phyloP scores from a whole-genome alignment of 1,284 basidiomycete genomes.

The Fomitopsis palustris region DNA sequence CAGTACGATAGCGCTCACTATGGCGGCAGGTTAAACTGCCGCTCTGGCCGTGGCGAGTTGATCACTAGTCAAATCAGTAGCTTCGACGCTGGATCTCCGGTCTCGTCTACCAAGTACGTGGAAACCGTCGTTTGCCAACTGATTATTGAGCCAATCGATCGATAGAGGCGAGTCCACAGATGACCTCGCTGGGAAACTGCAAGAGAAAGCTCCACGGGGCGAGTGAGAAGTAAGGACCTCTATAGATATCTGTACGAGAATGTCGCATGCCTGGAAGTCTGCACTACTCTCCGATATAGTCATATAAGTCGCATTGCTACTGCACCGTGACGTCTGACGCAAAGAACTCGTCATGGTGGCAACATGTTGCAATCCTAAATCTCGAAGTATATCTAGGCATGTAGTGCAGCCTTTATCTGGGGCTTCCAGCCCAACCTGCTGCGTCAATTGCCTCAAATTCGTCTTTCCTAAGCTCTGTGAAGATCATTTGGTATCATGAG shows the following conservation, averaged over 20 bases:
- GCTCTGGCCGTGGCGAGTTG: not conserved
- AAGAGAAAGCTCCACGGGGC: not conserved
- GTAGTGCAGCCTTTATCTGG: not conserved
- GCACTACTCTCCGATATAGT: too few relatives aligned
- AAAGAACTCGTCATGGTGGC: too few relatives aligned
- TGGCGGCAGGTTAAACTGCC: not conserved
- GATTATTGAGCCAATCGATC: not conserved
- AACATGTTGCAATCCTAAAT: too few relatives aligned
- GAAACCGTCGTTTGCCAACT: not conserved
- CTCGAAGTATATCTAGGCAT: too few relatives aligned
- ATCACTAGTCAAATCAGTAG: not conserved
- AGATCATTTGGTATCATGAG: not conserved
- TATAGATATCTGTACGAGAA: too few relatives aligned
- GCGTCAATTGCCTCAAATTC: constrained; percentile 41
- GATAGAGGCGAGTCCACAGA: not conserved
- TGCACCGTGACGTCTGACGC: too few relatives aligned
- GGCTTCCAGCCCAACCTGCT: constrained; percentile 30
- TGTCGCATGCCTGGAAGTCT: too few relatives aligned
- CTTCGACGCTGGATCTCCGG: not conserved
- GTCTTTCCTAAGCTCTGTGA: constrained; percentile 29
- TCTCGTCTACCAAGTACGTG: not conserved
- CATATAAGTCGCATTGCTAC: too few relatives aligned
- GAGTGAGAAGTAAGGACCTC: not conserved
- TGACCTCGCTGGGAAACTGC: not conserved
- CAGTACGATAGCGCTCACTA: too few relatives aligned